Evolutionary conservation across 2,329 filamentous ascomycete species (phyloP), one percentile per base, ranked within the genome.

Genomic region (Didymella pinodella): DNA sequence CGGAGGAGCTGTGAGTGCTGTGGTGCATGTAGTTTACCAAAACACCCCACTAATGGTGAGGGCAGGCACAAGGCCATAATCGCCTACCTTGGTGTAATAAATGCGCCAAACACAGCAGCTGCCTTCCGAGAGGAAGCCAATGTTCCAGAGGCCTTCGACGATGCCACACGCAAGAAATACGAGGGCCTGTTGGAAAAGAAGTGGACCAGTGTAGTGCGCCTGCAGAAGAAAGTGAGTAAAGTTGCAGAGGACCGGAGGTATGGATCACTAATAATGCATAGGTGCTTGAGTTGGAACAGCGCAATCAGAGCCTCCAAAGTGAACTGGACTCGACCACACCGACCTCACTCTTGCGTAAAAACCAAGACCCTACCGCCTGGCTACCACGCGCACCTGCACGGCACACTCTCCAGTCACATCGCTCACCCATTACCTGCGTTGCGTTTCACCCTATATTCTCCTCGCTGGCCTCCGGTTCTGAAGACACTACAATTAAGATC

Each of bases 111-210:
- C 56, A 88, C 86, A 62, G 90, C 91, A 41, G 82, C 87, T 44
- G 86, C 90, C 25, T 82, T 97, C 59, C 87, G 92, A 62, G 84
- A 90, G 71, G 93, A 97, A 77, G 80, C 91, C n/a, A 84, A 85
- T 54, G 84, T 97, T 4, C 85, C 88, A 50, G 86, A 90, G 65
- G 83, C 81, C 47, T 93, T 96, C 70, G 92, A 97, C 75, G 84
- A 90, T 62, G 85, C 86, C 18, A 97, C 92, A 20, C 85, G 89
- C 51, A 97, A 97, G 82, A 97, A 96, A 80, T 98, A 97, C 80
- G 93, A 97, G 79, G 91, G 91, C 1, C 80, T 98, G 28, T 80
- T 98, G 66, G 94, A 98, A 84, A 97, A 97, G 86, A 98, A 98
- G 83, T 98, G 94, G 94, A 98, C 94, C 20, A 95, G 92, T 71